These are phyloP conservation scores for Entrophospora sp. DNA, from an alignment of 192 early-diverging fungal genomes.

Conservation along the genomic window DNA sequence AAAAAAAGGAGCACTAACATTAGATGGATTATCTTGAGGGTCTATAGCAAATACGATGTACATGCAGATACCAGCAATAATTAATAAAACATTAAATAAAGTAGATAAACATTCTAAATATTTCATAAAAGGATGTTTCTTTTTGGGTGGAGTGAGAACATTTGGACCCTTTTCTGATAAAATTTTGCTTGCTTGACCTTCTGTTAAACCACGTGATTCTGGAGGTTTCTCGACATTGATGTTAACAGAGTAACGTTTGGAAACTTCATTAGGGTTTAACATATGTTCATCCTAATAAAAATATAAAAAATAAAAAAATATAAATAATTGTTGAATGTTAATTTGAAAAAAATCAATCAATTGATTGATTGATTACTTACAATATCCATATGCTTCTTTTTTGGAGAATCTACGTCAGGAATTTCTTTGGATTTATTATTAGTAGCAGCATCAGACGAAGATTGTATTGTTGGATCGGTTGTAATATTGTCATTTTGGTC, in stretches of 20 bases:
- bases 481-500: background rate
- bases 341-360: background rate
- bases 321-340: background rate
- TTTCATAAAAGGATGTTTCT: constrained; percentile 60
- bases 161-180: constrained; percentile 73
- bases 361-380: constrained; percentile 29
- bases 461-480: background rate
- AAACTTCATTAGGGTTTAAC: constrained; percentile 32
- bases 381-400: constrained; percentile 39
- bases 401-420: background rate
- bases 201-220: constrained; percentile 60
- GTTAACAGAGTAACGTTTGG: constrained; percentile 27
- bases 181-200: constrained; percentile 53
- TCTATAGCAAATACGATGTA: constrained; percentile 80
- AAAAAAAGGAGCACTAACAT: constrained; percentile 44
- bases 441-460: too few species aligned
- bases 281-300: constrained; percentile 42
- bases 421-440: constrained; percentile 19
- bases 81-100: constrained; percentile 86
- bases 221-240: constrained; percentile 54
- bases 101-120: constrained; percentile 67
- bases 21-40: constrained; percentile 60
- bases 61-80: constrained; percentile 69
- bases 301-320: background rate
- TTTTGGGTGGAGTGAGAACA: constrained; percentile 79